These are phyloP conservation scores for Alternaria burnsii DNA, from an alignment of 2,329 filamentous ascomycete species.

Conservation along the genomic window DNA sequence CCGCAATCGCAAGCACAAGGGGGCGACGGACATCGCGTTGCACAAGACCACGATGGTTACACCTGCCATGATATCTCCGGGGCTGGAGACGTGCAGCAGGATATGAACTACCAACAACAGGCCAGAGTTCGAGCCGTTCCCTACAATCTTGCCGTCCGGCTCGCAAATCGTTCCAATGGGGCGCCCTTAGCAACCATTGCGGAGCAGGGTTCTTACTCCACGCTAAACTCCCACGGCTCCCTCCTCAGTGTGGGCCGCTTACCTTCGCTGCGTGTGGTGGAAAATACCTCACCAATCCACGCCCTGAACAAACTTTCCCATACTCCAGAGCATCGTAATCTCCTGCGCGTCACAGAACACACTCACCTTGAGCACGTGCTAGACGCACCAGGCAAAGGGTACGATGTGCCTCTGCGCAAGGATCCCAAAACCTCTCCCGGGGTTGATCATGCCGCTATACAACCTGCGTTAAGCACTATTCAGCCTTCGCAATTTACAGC, in stretches of 20 bases:
- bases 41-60: slow-evolving; percentile 25
- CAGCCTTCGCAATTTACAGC: slow-evolving; percentile 12
- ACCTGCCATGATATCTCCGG: slow-evolving; percentile 10
- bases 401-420: slow-evolving; percentile 9
- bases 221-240: slow-evolving; percentile 49
- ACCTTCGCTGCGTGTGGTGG: slow-evolving; percentile 23
- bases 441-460: slow-evolving; percentile 17
- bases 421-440: slow-evolving; percentile 11
- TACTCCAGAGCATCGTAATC: slow-evolving; percentile 26
- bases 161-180: slow-evolving; percentile 44
- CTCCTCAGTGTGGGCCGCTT: slow-evolving; percentile 31
- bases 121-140: slow-evolving; percentile 29
- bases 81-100: slow-evolving; percentile 8
- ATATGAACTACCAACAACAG: slow-evolving; percentile 25
- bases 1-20: slow-evolving; percentile 5
- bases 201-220: slow-evolving; percentile 54
- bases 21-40: slow-evolving; percentile 7
- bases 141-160: slow-evolving; percentile 37
- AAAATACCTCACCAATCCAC: slow-evolving; percentile 28
- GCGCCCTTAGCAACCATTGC: slow-evolving; percentile 55
- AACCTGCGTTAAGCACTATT: slow-evolving; percentile 11
- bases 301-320: slow-evolving; percentile 24
- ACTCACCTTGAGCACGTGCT: slow-evolving; percentile 13
- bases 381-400: not conserved
- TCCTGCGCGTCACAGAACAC: slow-evolving; percentile 31